A percentile compares a stretch with the other conserved stretches of the same genome.
These are phyloP conservation scores for Candida coleopterorum DNA, from an alignment of 805 yeast genomes.

Conservation along the genomic window DNA sequence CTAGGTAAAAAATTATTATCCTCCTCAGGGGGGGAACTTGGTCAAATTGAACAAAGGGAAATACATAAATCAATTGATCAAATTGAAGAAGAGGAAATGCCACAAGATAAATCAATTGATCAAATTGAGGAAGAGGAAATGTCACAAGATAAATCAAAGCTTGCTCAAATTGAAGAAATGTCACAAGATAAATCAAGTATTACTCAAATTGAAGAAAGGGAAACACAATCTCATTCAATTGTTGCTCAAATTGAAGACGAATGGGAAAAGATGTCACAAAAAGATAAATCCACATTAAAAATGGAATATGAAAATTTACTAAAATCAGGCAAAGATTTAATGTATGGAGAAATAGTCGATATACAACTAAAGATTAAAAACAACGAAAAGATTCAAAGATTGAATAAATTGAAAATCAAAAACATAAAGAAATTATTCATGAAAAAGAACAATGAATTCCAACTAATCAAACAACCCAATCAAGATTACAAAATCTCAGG, in stretches of 20 bases:
- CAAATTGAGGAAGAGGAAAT: no score
- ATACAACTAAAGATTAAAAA: background rate
- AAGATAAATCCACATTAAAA: background rate
- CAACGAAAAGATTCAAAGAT: background rate
- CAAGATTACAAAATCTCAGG: no score
- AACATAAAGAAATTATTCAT: background rate
- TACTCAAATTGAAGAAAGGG: no score
- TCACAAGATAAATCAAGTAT: background rate
- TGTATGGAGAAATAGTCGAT: conserved; percentile 23
- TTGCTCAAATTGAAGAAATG: no score
- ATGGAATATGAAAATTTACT: conserved; percentile 24
- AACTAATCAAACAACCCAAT: no score
- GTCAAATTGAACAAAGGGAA: no score
- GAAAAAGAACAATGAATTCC: background rate
- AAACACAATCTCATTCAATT: no score
- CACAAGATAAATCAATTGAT: background rate
- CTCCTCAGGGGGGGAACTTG: background rate
- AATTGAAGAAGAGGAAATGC: no score
- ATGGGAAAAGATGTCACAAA: conserved; percentile 1
- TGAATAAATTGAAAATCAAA: background rate
- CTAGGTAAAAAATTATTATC: background rate
- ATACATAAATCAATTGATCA: background rate
- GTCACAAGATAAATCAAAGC: background rate
- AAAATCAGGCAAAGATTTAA: conserved; percentile 24
- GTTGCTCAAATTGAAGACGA: conserved; percentile 1